phyloP scores from a whole-genome alignment of 805 yeast species.

The Teunomyces tritomae region DNA sequence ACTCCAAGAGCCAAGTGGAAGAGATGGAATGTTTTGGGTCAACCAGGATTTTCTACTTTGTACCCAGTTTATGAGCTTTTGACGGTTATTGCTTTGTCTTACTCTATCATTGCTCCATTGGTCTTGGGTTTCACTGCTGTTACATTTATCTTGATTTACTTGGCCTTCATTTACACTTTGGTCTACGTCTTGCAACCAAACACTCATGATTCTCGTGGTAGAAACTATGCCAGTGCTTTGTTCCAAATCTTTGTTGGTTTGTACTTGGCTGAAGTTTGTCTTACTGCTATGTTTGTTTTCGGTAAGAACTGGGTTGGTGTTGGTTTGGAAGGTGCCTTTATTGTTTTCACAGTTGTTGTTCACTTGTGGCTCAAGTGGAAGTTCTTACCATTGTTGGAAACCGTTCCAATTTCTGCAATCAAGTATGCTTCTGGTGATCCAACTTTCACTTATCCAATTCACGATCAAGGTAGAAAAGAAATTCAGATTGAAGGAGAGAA shows the following conservation, averaged over 20 bases:
- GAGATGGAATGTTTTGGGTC: slow-evolving; percentile 60
- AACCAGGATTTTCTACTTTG: slow-evolving; percentile 76
- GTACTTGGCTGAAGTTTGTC: slow-evolving; percentile 68
- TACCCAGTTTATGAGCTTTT: slow-evolving; percentile 78
- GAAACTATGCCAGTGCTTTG: slow-evolving; percentile 68
- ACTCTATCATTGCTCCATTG: slow-evolving; percentile 77
- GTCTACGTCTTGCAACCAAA: slow-evolving; percentile 60
- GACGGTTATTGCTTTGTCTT: slow-evolving; percentile 68
- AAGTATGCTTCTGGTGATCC: slow-evolving; percentile 45
- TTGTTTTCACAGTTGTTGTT: slow-evolving; percentile 54
- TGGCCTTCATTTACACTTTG: slow-evolving; percentile 62
- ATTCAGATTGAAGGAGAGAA: slow-evolving; percentile 50
- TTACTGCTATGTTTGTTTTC: slow-evolving; percentile 71
- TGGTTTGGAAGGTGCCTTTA: slow-evolving; percentile 60
- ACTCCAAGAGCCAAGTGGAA: slow-evolving; percentile 94
- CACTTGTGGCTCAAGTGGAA: slow-evolving; percentile 59
- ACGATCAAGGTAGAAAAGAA: slow-evolving; percentile 65
- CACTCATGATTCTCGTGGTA: slow-evolving; percentile 63
- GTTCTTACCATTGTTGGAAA: slow-evolving; percentile 62
- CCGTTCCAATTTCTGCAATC: slow-evolving; percentile 67
- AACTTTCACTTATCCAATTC: slow-evolving; percentile 51
- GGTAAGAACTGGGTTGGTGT: slow-evolving; percentile 77
- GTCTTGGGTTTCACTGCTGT: slow-evolving; percentile 64
- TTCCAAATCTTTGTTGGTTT: slow-evolving; percentile 71
- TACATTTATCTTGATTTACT: slow-evolving; percentile 54